These are phyloP conservation scores for Athelia psychrophila DNA, from an alignment of 1,284 basidiomycete genomes.

Conservation along the genomic window DNA sequence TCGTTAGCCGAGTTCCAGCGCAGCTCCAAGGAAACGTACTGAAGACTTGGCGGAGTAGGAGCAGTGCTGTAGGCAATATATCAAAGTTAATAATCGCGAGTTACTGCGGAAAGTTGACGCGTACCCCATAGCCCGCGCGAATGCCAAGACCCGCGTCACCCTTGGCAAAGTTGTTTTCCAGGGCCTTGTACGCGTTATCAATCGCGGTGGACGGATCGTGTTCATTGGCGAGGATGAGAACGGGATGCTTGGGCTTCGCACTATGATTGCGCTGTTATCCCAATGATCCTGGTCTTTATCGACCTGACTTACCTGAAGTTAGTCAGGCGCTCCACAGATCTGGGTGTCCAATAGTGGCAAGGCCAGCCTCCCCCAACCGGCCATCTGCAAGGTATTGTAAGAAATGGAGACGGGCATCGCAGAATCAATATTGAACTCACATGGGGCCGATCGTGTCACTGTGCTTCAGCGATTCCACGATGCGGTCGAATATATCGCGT, in stretches of 20 bases:
- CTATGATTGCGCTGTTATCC: not conserved
- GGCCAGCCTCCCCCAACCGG: not conserved
- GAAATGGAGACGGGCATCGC: not conserved
- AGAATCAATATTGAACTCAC: not conserved
- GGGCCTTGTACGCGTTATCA: not conserved
- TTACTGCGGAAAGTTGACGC: not conserved
- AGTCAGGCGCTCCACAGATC: not conserved
- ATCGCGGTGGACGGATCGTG: not conserved
- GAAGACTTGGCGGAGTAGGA: not conserved
- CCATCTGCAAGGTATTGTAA: not conserved
- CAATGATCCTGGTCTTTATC: not conserved
- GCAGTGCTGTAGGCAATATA: not conserved
- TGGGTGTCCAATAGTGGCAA: not conserved
- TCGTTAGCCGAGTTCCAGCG: not conserved
- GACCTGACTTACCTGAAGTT: not conserved
- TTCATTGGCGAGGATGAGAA: not conserved
- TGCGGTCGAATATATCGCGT: not conserved
- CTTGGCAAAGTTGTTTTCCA: not conserved
- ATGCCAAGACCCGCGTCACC: not conserved
- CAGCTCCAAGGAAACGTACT: not conserved
- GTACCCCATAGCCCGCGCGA: not conserved
- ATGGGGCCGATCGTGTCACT: not conserved
- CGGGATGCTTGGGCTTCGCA: not conserved
- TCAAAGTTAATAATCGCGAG: not conserved
- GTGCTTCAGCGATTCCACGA: not conserved